A percentile compares a stretch with the other conserved stretches of the same genome.
These are phyloP conservation scores for Aquilaria sinensis DNA, from an alignment of 345 rosid species.

Conservation along the genomic window DNA sequence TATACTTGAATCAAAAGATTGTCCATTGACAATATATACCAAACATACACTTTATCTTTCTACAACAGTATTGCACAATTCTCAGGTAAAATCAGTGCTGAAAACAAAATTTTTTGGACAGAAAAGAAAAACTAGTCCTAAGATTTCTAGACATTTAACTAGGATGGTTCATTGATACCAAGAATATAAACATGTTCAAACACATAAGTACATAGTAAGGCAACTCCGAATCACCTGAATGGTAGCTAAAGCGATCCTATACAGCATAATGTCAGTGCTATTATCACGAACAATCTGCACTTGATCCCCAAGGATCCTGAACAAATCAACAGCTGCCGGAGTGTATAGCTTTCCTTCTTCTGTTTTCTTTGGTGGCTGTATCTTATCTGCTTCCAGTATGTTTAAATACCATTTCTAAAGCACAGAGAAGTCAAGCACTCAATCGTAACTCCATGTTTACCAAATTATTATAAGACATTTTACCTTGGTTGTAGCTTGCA, in stretches of 20 bases:
- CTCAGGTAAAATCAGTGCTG: too few relatives aligned
- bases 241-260: slow-evolving; percentile 88
- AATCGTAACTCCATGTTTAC: too few relatives aligned
- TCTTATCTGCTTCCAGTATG: slow-evolving; percentile 96
- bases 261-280: slow-evolving; percentile 95
- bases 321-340: slow-evolving; percentile 98
- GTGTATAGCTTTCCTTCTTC: slow-evolving; percentile 99
- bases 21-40: too few relatives aligned
- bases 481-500: slow-evolving; percentile 98
- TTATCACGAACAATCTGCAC: slow-evolving; percentile 97
- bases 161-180: not conserved
- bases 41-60: too few relatives aligned
- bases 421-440: not conserved
- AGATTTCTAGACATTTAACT: not conserved
- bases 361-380: slow-evolving; percentile 94
- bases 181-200: not conserved
- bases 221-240: slow-evolving; percentile 64
- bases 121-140: not conserved
- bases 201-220: too few relatives aligned
- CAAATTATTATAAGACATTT: not conserved
- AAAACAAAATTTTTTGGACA: too few relatives aligned
- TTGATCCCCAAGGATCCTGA: slow-evolving; percentile 99
- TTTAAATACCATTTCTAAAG: slow-evolving; percentile 95
- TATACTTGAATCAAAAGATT: too few relatives aligned
- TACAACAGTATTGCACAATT: too few relatives aligned